Evolutionary conservation across 805 yeast genomes (phyloP).

Genomic region (Metschnikowia baotianmanensis): DNA sequence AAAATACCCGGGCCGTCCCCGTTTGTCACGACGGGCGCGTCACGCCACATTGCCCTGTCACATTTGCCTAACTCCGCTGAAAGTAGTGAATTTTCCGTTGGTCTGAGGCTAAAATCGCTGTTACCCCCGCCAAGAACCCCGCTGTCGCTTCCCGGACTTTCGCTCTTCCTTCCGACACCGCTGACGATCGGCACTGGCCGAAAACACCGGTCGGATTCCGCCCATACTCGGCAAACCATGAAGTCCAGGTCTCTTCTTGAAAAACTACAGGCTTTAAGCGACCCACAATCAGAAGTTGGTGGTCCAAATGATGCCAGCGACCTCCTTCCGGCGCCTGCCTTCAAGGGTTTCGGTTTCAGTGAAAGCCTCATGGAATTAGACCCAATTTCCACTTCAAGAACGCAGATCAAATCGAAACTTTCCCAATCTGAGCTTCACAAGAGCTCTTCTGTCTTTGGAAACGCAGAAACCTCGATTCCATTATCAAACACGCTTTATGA

Average conservation of each 20-base stretch:
- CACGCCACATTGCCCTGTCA: too few relatives aligned
- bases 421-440: too few relatives aligned
- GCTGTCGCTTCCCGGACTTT: background rate
- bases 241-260: slow-evolving; percentile 8
- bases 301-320: background rate
- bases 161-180: slow-evolving; percentile 17
- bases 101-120: background rate
- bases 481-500: background rate
- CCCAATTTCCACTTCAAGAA: too few relatives aligned
- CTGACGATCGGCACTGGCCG: slow-evolving; percentile 20
- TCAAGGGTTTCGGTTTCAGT: too few relatives aligned
- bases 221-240: background rate
- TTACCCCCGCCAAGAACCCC: background rate
- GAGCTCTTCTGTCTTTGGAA: background rate
- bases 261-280: slow-evolving; percentile 5
- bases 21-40: too few relatives aligned
- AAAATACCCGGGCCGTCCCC: too few relatives aligned
- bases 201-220: slow-evolving; percentile 2
- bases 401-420: too few relatives aligned
- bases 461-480: background rate
- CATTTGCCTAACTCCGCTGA: too few relatives aligned
- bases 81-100: too few relatives aligned
- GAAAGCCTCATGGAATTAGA: too few relatives aligned
- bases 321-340: too few relatives aligned
- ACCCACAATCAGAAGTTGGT: background rate